Base-by-base conservation (phyloP, 441 rosid species). In the Adansonia madagascariensis region DNA sequence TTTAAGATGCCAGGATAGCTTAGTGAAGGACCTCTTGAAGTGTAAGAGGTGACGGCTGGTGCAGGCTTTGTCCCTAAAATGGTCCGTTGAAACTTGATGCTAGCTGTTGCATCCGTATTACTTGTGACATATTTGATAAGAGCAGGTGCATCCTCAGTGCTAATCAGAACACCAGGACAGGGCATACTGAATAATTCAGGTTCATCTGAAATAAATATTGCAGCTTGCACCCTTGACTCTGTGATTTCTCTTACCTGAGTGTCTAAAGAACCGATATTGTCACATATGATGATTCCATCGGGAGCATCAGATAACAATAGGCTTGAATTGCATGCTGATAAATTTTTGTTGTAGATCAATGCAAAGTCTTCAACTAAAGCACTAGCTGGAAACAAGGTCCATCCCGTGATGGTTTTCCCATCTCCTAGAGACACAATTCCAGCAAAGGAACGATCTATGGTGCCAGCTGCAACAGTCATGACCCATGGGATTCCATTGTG, bases 401-500 rank as follows among this genome's bases (percentile, higher is more conserved):
- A 67, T 12, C 84, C 89, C 4, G 17, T 20, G 24, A 89, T 47
- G 41, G 76, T 78, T 72, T 74, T 41, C 0, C 86, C 83, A 9
- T 80, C 80, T 63, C 91, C 91, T 0, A 89, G 82, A 64, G 74
- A 75, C 10, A 81, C 35, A 12, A 74, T 80, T 20, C 86, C 87
- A 0, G 85, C 84, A 27, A 82, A 89, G 14, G 80, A 78, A 10
- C 89, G 88, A 63, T 87, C 90, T 12, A 89, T 76, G 15, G 86
- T 84, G 18, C 91, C 89, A 0, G 91, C 89, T 59, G 86, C 88
- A 24, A 89, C 91, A 0, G 92, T 87, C 50, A 86, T 41, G 18
- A 77, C 71, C 91, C 91, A 89, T 6, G 91, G 92, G 59, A 84
- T 83, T 18, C 89, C 92, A 67, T 87, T 89, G 71, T 85, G 86